A percentile compares a stretch with the other conserved stretches of the same genome.
Evolutionary conservation across 2,329 filamentous ascomycete genomes (phyloP).

Genomic region (Colletotrichum sp.): DNA sequence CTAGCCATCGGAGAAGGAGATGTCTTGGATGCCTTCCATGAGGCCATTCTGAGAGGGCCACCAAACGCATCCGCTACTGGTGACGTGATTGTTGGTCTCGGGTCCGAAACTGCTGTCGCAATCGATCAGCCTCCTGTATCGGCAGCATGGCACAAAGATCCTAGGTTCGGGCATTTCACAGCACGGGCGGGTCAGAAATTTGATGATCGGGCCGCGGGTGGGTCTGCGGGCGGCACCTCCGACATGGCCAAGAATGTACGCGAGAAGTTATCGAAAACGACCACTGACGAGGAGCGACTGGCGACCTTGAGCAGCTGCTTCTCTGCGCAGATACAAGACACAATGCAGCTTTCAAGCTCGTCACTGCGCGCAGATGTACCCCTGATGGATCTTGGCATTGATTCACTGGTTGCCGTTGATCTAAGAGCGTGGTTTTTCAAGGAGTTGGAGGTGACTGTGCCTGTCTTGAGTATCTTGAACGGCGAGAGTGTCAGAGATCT

Average conservation of each 20-base stretch:
- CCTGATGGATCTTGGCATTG: conserved; percentile 25
- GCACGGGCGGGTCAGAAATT: background rate
- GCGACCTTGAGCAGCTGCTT: background rate
- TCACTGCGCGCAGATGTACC: background rate
- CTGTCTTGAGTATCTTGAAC: conserved; percentile 49
- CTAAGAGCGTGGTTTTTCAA: conserved; percentile 53
- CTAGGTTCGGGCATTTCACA: background rate
- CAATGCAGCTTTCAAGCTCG: background rate
- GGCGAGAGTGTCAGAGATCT: conserved; percentile 27
- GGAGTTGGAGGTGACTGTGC: conserved; percentile 45
- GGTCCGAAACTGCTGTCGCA: background rate
- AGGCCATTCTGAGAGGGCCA: background rate
- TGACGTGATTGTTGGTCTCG: background rate
- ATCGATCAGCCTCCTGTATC: background rate
- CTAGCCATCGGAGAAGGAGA: background rate
- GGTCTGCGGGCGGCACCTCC: background rate
- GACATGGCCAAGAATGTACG: background rate
- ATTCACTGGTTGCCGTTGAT: conserved; percentile 33
- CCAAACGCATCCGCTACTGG: background rate
- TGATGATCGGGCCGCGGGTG: too few species aligned
- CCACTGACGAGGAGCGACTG: background rate
- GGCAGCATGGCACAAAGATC: background rate
- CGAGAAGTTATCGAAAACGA: background rate
- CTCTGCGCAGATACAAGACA: background rate
- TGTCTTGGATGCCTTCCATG: background rate